phyloP scores from a whole-genome alignment of 2,329 filamentous ascomycete species.

The Cytospora piceae region DNA sequence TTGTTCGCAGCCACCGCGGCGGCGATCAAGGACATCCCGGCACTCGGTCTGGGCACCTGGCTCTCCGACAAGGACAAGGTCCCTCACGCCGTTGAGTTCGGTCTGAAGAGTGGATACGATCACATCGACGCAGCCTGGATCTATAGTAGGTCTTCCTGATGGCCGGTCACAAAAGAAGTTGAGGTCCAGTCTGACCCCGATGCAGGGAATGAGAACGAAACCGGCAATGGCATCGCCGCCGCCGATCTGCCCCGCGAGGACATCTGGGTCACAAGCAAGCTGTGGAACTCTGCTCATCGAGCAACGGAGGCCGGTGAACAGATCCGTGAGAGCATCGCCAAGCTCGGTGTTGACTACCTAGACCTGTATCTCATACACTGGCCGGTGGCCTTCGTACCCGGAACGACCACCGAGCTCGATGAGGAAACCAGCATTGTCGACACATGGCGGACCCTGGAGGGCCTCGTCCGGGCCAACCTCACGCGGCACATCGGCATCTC shows the following conservation, averaged over 20 bases:
- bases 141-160: conserved; percentile 15
- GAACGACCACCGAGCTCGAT: conserved; percentile 37
- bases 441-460: conserved; percentile 64
- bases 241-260: conserved; percentile 55
- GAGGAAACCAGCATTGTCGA: conserved; percentile 37
- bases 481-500: conserved; percentile 63
- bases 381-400: conserved; percentile 48
- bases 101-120: conserved; percentile 28
- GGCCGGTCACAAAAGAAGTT: background rate
- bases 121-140: conserved; percentile 31
- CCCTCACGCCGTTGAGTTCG: conserved; percentile 28
- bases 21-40: conserved; percentile 26
- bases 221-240: conserved; percentile 51
- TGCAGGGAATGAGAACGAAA: conserved; percentile 51
- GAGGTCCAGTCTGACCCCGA: background rate
- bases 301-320: conserved; percentile 46
- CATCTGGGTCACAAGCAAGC: conserved; percentile 54
- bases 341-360: conserved; percentile 53
- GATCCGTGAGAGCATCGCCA: conserved; percentile 50
- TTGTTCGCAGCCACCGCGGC: conserved; percentile 16
- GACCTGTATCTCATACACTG: conserved; percentile 60
- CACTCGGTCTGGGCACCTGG: conserved; percentile 30
- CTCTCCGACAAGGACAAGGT: conserved; percentile 28
- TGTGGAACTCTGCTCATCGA: conserved; percentile 41
- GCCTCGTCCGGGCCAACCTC: conserved; percentile 55